Base-by-base conservation (phyloP, 2,329 filamentous ascomycete species). In the Calonectria naviculata region DNA sequence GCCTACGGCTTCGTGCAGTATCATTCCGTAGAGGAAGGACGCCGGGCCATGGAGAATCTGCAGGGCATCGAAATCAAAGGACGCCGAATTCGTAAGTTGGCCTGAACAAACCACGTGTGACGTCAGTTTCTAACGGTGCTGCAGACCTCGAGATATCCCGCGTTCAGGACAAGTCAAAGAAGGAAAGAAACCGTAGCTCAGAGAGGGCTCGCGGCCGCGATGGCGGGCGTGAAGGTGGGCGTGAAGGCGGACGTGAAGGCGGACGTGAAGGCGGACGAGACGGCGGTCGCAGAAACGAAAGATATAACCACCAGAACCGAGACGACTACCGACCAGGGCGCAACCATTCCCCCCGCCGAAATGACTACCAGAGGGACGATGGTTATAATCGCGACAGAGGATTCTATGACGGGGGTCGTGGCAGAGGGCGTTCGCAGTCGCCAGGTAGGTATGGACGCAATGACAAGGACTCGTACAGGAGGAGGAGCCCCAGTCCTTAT, bases 1-100 rank as follows among this genome's bases (percentile, higher is more conserved):
- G 95, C 95, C 1, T 98, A 98, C 83, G 97, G 97, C 1, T 99
- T 98, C 80, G 95, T 98, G 41, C 97, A 98, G 81, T 99, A 97
- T 75, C 89, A 98, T 75, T 92, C 94, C 34, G 85, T 92, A 5
- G 87, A 89, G 3, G 93, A 96, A 79, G 97, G 95, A 74, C 87
- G 89, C 68, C 87, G 88, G 54, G 96, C 96, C 5, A 89, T 98
- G 76, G 88, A 93, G 41, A 88, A 89, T 41, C 91, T 98, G 72
- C 94, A 98, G 83, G 95, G 94, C 12, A 89, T 91, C 46, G 90
- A 95, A 74, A 91, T 98, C 42, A 91, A 94, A 79, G 96, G 95
- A n/a, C 93, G 95, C 74, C 95, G 95, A 81, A 97, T 98, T 80
- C 95, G 96, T 98, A 87, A 90, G 95, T 87, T 15, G 15, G 46